Evolutionary conservation across 306 rosid genomes (phyloP).

Genomic region (Malus orientalis): DNA sequence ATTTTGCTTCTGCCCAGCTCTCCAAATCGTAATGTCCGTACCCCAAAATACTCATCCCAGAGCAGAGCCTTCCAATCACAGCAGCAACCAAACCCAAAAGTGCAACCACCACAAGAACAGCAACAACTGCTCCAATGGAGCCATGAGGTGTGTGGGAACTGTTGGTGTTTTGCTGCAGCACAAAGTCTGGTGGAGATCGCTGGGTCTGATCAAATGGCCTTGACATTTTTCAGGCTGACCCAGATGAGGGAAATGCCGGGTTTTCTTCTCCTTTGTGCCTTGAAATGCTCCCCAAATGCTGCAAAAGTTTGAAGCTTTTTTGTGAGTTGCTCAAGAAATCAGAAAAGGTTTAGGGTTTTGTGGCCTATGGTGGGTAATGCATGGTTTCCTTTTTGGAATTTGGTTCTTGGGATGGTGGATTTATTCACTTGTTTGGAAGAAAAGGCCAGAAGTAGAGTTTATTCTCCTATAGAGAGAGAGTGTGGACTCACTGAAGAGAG

Average conservation of each 20-base stretch:
- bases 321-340: not conserved
- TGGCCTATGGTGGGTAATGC: not conserved
- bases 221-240: conserved; percentile 22
- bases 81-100: conserved; percentile 39
- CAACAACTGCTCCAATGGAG: conserved; percentile 45
- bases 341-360: not conserved
- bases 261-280: not conserved
- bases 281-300: not conserved
- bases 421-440: not conserved
- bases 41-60: conserved; percentile 57
- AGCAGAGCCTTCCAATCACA: conserved; percentile 51
- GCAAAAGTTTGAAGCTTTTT: not conserved
- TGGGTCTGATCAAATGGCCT: conserved; percentile 24
- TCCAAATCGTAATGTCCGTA: conserved; percentile 64
- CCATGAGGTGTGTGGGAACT: conserved; percentile 22
- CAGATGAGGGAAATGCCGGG: not conserved
- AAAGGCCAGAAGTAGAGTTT: not conserved
- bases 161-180: conserved; percentile 9
- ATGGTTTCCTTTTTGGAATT: not conserved
- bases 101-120: conserved; percentile 30
- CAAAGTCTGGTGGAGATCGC: conserved; percentile 17
- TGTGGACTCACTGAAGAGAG: not conserved
- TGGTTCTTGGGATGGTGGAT: not conserved
- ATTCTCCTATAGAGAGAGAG: not conserved
- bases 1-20: conserved; percentile 84